phyloP scores from a whole-genome alignment of 768 basidiomycete genomes.

The Leccinellum albellum region DNA sequence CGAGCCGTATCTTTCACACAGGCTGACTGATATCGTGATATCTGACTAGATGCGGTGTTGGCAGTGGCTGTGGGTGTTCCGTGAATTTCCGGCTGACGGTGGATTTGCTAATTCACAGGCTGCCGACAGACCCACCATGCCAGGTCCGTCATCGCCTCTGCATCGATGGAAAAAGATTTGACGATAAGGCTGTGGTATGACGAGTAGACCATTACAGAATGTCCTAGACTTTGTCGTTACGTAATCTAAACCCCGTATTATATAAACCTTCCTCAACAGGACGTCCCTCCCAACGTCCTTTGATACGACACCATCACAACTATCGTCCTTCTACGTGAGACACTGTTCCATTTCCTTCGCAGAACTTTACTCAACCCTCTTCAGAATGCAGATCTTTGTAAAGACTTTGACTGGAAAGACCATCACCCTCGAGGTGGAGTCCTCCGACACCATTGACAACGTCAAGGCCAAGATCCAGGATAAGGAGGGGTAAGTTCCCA shows the following conservation, averaged over 20 bases:
- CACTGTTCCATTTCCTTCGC: no score
- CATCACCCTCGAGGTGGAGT: conserved; percentile 40
- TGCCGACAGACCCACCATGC: conserved; percentile 67
- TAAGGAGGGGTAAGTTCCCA: conserved; percentile 49
- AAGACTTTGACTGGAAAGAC: conserved; percentile 90
- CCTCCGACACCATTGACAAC: conserved; percentile 26
- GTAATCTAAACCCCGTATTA: conserved; percentile 13
- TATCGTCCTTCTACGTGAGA: conserved; percentile 3
- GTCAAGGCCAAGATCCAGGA: conserved; percentile 56
- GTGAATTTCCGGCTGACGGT: background rate
- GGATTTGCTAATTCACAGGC: background rate
- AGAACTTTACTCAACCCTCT: background rate
- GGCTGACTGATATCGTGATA: conserved; percentile 2
- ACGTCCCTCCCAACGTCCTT: background rate
- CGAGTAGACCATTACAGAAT: conserved; percentile 11
- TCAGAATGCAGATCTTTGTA: conserved; percentile 63
- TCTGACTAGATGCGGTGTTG: conserved; percentile 54
- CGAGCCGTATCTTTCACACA: background rate
- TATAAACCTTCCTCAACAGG: conserved; percentile 9
- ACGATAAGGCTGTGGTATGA: conserved; percentile 82
- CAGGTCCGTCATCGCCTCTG: conserved; percentile 74
- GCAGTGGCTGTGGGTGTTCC: conserved; percentile 62
- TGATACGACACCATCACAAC: conserved; percentile 1
- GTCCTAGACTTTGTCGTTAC: background rate
- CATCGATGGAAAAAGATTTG: conserved; percentile 86